Percentiles rank a stretch among this genome's conserved stretches.
These are phyloP conservation scores for Penicillium dipodomyicola DNA, from an alignment of 495 filamentous ascomycete species.

Conservation along the genomic window DNA sequence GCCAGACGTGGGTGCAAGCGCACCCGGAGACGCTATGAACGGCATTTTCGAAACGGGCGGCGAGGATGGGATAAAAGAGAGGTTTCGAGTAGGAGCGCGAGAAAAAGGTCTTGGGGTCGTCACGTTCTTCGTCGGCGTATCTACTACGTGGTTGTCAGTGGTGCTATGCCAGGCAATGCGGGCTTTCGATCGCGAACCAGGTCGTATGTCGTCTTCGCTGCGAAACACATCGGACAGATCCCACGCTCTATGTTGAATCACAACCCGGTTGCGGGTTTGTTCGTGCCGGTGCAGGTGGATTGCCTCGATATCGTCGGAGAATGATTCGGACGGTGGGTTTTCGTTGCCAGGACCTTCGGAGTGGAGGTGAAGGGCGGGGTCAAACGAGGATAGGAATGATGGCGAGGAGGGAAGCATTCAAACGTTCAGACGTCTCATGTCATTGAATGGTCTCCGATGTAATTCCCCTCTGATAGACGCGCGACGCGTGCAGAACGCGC, in stretches of 20 bases:
- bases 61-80: constrained; percentile 30
- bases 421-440: constrained; percentile 19
- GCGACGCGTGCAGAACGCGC: constrained; percentile 36
- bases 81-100: constrained; percentile 16
- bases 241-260: constrained; percentile 65
- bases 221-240: constrained; percentile 58
- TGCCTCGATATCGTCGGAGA: constrained; percentile 63
- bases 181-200: constrained; percentile 33
- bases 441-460: constrained; percentile 6
- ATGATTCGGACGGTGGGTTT: constrained; percentile 37
- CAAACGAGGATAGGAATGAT: constrained; percentile 47
- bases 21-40: constrained; percentile 57
- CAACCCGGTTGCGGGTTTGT: constrained; percentile 53
- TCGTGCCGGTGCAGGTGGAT: constrained; percentile 52
- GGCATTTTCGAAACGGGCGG: constrained; percentile 53
- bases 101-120: constrained; percentile 28
- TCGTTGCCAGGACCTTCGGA: constrained; percentile 37
- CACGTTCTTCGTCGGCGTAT: constrained; percentile 41
- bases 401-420: constrained; percentile 42
- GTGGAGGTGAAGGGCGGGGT: constrained; percentile 52
- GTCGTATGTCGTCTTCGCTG: constrained; percentile 58
- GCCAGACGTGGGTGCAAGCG: constrained; percentile 7
- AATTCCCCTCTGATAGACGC: constrained; percentile 30
- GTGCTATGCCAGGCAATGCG: not conserved
- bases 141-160: constrained; percentile 26